Evolutionary conservation across 768 basidiomycete genomes (phyloP).

Genomic region (Cyclocybe aegerita): DNA sequence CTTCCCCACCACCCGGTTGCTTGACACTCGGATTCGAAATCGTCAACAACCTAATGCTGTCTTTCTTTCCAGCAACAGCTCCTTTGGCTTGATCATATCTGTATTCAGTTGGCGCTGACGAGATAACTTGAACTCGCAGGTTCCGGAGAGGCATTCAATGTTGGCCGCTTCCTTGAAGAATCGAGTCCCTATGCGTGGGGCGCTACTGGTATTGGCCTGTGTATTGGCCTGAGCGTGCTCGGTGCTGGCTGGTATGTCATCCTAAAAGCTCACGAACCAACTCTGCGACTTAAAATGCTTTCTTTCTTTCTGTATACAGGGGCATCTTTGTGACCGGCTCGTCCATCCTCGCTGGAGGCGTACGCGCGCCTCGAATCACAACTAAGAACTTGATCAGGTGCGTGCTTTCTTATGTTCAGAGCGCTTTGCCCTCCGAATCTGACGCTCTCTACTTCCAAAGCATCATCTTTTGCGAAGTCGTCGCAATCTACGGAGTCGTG

Average conservation of each 20-base stretch:
- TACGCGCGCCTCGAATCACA: constrained; percentile 87
- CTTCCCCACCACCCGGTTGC: neutral
- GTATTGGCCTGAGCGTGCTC: constrained; percentile 89
- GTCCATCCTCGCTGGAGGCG: constrained; percentile 96
- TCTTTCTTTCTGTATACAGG: constrained; percentile 45
- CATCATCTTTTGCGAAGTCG: constrained; percentile 99
- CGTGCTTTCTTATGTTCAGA: constrained; percentile 13
- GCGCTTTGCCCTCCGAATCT: too few relatives aligned
- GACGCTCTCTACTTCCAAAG: constrained; percentile 37
- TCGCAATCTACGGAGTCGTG: constrained; percentile 97
- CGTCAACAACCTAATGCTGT: neutral
- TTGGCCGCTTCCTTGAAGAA: constrained; percentile 92
- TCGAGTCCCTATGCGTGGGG: constrained; percentile 94
- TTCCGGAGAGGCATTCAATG: constrained; percentile 91
- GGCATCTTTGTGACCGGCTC: constrained; percentile 96
- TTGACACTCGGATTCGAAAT: too few relatives aligned
- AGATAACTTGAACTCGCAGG: constrained; percentile 36
- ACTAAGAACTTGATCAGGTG: constrained; percentile 98
- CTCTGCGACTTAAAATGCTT: neutral
- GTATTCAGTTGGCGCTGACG: neutral
- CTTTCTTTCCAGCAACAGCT: neutral
- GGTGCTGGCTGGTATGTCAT: constrained; percentile 89
- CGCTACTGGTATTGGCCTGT: constrained; percentile 85
- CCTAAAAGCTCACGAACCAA: constrained; percentile 1
- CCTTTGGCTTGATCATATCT: neutral